Evolutionary conservation across 208 protist genomes (phyloP).

Genomic region (Spongospora subterranea): DNA sequence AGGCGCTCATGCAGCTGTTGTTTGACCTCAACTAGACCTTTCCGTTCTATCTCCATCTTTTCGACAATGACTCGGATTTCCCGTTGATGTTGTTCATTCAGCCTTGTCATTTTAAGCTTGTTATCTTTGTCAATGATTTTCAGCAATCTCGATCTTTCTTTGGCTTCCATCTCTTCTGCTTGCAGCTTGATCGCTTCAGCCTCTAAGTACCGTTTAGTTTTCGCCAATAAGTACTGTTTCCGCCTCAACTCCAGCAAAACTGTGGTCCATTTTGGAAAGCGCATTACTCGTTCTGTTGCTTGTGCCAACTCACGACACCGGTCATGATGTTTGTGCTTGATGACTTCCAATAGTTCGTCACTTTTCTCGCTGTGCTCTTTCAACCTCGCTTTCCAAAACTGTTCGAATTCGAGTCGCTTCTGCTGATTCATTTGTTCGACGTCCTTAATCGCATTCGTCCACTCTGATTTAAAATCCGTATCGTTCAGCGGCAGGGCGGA

Average conservation of each 20-base stretch:
- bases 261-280: conserved; percentile 8
- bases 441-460: neutral
- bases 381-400: neutral
- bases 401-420: neutral
- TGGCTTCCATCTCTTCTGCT: neutral
- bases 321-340: neutral
- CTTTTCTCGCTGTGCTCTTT: neutral
- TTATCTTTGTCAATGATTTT: conserved; percentile 30
- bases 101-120: neutral
- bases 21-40: neutral
- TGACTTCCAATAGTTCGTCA: neutral
- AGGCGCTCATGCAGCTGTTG: neutral
- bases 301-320: conserved; percentile 8
- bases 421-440: conserved; percentile 24
- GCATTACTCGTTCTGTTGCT: neutral
- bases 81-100: neutral
- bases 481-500: neutral
- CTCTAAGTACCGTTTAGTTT: conserved; percentile 17
- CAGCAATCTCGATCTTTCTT: neutral
- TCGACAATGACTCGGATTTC: neutral
- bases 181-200: conserved; percentile 19
- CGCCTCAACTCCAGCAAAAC: neutral
- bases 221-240: neutral
- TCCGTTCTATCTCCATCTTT: conserved; percentile 15
- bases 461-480: neutral